Evolutionary conservation across 2,329 filamentous ascomycete genomes (phyloP).

Genomic region (Diaporthe sp.): DNA sequence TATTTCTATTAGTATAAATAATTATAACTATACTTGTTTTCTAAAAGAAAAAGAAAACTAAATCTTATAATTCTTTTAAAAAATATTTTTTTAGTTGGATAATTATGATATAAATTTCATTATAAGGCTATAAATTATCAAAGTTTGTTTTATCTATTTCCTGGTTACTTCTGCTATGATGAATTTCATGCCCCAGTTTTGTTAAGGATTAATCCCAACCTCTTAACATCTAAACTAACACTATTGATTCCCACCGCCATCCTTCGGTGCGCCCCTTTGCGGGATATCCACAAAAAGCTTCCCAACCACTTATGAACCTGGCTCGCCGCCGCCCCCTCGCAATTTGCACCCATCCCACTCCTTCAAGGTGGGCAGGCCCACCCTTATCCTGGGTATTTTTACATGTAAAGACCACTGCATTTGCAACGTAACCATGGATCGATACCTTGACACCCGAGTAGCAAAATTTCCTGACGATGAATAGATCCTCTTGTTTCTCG

Average conservation of each 20-base stretch:
- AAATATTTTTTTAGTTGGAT: too few species aligned
- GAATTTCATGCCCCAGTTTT: too few species aligned
- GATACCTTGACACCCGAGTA: background rate
- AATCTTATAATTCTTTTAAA: too few species aligned
- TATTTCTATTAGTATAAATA: too few species aligned
- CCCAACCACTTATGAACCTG: background rate
- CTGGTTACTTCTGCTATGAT: too few species aligned
- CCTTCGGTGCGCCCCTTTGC: too few species aligned
- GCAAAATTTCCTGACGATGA: background rate
- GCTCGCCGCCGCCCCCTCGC: background rate
- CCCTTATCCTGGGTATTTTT: background rate
- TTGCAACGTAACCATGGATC: background rate
- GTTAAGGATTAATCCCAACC: background rate
- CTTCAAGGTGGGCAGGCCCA: background rate
- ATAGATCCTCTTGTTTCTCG: background rate
- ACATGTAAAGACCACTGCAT: background rate
- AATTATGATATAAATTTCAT: too few species aligned
- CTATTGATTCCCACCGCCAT: background rate
- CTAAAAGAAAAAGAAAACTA: too few species aligned
- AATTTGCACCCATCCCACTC: background rate
- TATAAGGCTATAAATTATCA: too few species aligned
- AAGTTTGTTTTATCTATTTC: too few species aligned
- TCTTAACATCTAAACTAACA: background rate
- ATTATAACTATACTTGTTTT: too few species aligned
- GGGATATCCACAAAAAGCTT: background rate